These are phyloP conservation scores for Diaporthe aspalathi DNA, from an alignment of 2,329 filamentous ascomycete species.

Conservation along the genomic window DNA sequence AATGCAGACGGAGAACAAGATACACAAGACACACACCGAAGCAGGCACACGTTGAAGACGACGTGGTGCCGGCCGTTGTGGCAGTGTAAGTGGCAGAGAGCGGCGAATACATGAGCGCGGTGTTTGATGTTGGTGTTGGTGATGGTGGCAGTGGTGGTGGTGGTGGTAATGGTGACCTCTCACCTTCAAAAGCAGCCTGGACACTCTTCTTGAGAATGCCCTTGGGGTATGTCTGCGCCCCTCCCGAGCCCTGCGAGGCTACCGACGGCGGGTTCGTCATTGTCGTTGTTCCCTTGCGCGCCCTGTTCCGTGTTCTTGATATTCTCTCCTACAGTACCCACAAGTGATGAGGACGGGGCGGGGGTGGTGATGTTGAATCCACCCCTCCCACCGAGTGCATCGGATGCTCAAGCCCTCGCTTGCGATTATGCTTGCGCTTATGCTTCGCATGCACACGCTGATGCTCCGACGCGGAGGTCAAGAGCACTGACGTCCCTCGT, in stretches of 20 bases:
- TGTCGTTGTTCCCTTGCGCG: conserved; percentile 45
- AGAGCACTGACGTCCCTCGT: conserved; percentile 11
- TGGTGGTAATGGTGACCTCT: conserved; percentile 38
- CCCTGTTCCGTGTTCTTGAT: neutral
- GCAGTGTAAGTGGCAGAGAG: neutral
- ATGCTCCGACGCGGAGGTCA: neutral
- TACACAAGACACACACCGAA: neutral
- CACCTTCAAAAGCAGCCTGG: conserved; percentile 72
- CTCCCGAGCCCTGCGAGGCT: conserved; percentile 36
- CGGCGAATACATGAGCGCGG: neutral
- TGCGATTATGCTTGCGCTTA: conserved; percentile 27
- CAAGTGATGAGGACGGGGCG: neutral
- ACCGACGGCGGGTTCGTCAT: conserved; percentile 65
- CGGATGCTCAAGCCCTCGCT: conserved; percentile 13
- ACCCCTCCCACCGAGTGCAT: neutral
- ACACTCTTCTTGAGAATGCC: conserved; percentile 66
- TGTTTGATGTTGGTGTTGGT: neutral
- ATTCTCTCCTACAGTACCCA: neutral
- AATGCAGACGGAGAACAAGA: neutral
- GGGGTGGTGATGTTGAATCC: neutral
- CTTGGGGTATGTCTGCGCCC: conserved; percentile 32
- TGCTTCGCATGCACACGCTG: conserved; percentile 18
- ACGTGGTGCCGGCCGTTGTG: neutral
- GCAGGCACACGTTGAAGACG: neutral
- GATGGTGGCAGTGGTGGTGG: neutral